Percentiles rank a stretch among this genome's conserved stretches.
These are phyloP conservation scores for Verticillium isaacii DNA, from an alignment of 2,329 filamentous ascomycete species.

Conservation along the genomic window DNA sequence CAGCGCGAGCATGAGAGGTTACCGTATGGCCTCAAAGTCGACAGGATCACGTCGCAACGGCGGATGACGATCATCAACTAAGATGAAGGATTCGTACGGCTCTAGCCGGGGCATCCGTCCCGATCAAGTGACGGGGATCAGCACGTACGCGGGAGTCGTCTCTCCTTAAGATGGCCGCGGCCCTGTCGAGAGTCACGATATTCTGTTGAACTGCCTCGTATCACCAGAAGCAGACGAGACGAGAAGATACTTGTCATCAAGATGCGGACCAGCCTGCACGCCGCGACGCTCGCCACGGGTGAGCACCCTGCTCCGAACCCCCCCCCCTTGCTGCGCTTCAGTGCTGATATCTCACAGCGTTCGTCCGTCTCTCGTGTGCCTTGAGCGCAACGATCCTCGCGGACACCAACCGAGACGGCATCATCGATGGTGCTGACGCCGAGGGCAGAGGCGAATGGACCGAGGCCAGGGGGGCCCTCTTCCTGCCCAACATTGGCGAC, in stretches of 20 bases:
- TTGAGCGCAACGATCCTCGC: conserved; percentile 17
- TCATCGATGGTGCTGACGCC: conserved; percentile 20
- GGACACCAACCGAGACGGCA: conserved; percentile 32
- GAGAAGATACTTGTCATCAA: neutral
- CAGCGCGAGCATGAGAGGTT: too few species aligned
- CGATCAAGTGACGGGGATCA: too few species aligned
- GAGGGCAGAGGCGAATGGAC: conserved; percentile 20
- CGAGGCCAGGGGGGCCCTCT: conserved; percentile 20
- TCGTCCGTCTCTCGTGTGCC: neutral
- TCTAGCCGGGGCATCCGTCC: too few species aligned
- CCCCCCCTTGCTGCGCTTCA: neutral
- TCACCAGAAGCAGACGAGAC: neutral
- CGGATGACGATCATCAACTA: too few species aligned
- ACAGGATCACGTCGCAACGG: too few species aligned
- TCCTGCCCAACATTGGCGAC: conserved; percentile 30
- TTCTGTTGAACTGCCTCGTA: neutral
- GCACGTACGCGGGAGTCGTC: too few species aligned
- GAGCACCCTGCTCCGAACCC: neutral
- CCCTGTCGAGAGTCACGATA: too few species aligned
- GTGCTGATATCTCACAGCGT: neutral
- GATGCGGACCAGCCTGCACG: neutral
- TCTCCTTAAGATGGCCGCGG: too few species aligned
- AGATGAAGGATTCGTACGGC: too few species aligned
- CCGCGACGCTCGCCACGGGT: neutral
- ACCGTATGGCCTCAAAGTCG: too few species aligned